These are phyloP conservation scores for Sphagnum contortum DNA, from an alignment of 225 moss, liverwort and hornwort genomes.

Conservation along the genomic window DNA sequence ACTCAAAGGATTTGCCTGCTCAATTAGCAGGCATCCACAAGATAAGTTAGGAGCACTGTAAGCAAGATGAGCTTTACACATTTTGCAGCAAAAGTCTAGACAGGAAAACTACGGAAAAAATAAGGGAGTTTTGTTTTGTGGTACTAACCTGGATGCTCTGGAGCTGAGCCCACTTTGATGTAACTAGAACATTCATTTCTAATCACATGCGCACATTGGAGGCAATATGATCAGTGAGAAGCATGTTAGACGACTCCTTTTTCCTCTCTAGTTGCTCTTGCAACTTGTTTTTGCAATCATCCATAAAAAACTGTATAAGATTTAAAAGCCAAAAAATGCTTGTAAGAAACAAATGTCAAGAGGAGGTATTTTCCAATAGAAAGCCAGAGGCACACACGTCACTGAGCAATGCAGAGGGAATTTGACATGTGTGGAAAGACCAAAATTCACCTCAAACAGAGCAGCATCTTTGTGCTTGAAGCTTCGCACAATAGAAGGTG, in stretches of 20 bases:
- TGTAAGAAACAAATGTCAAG: too few species aligned
- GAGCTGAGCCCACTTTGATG: constrained; percentile 54
- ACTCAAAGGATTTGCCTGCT: constrained; percentile 44
- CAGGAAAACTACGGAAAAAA: too few species aligned
- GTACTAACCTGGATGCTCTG: constrained; percentile 47
- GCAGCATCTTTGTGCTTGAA: constrained; percentile 49
- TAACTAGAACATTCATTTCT: constrained; percentile 47
- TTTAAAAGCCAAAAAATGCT: too few species aligned
- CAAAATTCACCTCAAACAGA: constrained; percentile 42
- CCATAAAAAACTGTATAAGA: constrained; percentile 51
- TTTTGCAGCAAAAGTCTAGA: too few species aligned
- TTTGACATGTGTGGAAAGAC: too few species aligned
- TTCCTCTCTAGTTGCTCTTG: constrained; percentile 36
- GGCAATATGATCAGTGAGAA: constrained; percentile 31
- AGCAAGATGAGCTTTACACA: too few species aligned
- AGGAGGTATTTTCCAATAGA: too few species aligned
- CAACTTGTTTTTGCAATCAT: constrained; percentile 35
- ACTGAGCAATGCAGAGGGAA: too few species aligned
- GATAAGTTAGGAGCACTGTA: too few species aligned
- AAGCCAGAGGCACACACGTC: too few species aligned
- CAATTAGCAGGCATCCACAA: not conserved
- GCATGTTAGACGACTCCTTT: constrained; percentile 33
- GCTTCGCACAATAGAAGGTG: constrained; percentile 42
- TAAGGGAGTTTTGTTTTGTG: too few species aligned
- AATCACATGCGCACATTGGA: constrained; percentile 39